Evolutionary conservation across 371 early-diverging fungal species (phyloP).

Genomic region (Lichtheimia corymbifera): DNA sequence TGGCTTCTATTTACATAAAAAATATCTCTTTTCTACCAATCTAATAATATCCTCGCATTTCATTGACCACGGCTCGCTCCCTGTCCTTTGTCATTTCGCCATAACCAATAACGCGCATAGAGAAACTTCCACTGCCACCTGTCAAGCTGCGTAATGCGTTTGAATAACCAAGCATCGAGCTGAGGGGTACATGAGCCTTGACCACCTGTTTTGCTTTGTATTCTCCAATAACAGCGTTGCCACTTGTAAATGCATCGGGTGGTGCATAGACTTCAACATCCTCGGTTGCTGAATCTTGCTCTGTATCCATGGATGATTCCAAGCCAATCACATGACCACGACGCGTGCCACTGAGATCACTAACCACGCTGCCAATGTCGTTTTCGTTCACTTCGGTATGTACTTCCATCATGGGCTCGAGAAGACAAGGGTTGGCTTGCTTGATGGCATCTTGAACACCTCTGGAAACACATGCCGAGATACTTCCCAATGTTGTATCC

Average conservation of each 20-base stretch:
- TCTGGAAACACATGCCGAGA: constrained; percentile 65
- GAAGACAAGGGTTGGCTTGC: constrained; percentile 57
- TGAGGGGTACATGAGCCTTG: constrained; percentile 78
- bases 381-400: constrained; percentile 69
- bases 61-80: constrained; percentile 69
- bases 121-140: constrained; percentile 80
- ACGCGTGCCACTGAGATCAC: constrained; percentile 80
- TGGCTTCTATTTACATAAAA: not conserved
- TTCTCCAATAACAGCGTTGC: constrained; percentile 28
- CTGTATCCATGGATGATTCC: constrained; percentile 36
- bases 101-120: constrained; percentile 87
- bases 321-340: constrained; percentile 70
- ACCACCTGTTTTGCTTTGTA: constrained; percentile 53
- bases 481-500: constrained; percentile 70
- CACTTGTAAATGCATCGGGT: constrained; percentile 40
- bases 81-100: constrained; percentile 76
- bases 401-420: constrained; percentile 91
- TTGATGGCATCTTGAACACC: constrained; percentile 64
- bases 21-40: not conserved
- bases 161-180: constrained; percentile 89
- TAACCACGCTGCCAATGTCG: constrained; percentile 78
- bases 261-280: constrained; percentile 54
- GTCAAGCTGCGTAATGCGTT: constrained; percentile 83
- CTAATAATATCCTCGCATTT: constrained; percentile 49
- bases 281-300: constrained; percentile 24